Percentiles rank a stretch among this genome's conserved stretches.
Evolutionary conservation across 257 asterid genomes (phyloP).

Genomic region (Solanum pinnatisectum): DNA sequence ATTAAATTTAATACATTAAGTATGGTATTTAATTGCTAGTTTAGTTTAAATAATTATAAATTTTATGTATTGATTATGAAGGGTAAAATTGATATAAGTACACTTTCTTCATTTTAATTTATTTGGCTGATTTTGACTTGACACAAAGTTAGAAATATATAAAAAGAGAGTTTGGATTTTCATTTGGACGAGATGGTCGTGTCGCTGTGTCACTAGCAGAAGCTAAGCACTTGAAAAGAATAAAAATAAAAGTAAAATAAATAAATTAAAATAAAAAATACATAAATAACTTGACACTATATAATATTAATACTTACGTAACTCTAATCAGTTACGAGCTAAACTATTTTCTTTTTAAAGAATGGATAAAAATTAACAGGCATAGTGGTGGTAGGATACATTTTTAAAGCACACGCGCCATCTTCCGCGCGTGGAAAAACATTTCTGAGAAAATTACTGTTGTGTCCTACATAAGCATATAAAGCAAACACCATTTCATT

Average conservation of each 20-base stretch:
- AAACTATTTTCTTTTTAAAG: too few relatives aligned
- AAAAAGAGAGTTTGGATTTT: too few relatives aligned
- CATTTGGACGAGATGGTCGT: not conserved
- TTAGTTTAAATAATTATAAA: too few relatives aligned
- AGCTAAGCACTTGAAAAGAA: not conserved
- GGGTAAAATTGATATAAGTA: too few relatives aligned
- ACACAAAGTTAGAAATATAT: too few relatives aligned
- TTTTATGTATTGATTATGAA: not conserved
- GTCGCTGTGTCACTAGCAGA: not conserved
- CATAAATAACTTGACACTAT: not conserved
- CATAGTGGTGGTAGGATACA: not conserved
- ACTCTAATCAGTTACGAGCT: too few relatives aligned
- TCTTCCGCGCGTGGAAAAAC: not conserved
- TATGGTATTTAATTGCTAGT: not conserved
- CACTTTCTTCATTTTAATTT: too few relatives aligned
- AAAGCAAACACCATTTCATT: not conserved
- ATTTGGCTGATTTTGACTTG: rapidly evolving
- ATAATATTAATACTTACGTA: not conserved
- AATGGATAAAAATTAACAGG: not conserved
- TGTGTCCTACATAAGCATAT: not conserved
- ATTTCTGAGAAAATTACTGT: not conserved
- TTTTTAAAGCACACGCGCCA: not conserved
- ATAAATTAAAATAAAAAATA: too few relatives aligned
- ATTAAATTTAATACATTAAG: not conserved
- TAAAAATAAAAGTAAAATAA: too few relatives aligned